A percentile compares a stretch with the other conserved stretches of the same genome.
Conservation (phyloP, 768 basidiomycete species). For the Podaxis carcinomalis region DNA sequence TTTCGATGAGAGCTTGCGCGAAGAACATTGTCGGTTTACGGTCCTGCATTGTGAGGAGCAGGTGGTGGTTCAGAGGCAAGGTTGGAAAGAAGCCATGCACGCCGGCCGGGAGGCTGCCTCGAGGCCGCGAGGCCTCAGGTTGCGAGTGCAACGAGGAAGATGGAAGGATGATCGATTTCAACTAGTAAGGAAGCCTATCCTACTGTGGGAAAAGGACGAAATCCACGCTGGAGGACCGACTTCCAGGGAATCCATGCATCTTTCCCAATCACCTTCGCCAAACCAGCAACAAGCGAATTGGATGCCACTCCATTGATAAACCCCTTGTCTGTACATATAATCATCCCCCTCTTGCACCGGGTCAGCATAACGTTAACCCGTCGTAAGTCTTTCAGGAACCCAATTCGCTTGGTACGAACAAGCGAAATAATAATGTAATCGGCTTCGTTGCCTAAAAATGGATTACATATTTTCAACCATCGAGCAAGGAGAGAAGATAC, state of each 20-base stretch:
- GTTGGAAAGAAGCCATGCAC: neutral
- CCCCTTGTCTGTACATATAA: slow-evolving; percentile 49
- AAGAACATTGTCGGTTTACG: neutral
- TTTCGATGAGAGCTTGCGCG: slow-evolving; percentile 2
- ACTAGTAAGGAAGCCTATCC: neutral
- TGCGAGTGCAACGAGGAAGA: neutral
- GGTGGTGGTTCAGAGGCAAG: slow-evolving; percentile 2
- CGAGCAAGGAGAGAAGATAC: neutral
- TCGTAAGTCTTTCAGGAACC: slow-evolving; percentile 55
- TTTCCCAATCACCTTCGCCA: slow-evolving; percentile 21
- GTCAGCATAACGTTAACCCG: slow-evolving; percentile 77
- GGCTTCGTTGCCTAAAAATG: slow-evolving; percentile 61
- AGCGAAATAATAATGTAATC: slow-evolving; percentile 28
- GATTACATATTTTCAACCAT: neutral
- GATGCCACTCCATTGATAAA: slow-evolving; percentile 42
- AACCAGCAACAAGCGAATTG: slow-evolving; percentile 27
- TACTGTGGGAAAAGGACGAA: slow-evolving; percentile 9
- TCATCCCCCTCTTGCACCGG: slow-evolving; percentile 65
- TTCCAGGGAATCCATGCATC: slow-evolving; percentile 16
- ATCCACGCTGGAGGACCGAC: slow-evolving; percentile 4
- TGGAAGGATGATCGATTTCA: neutral
- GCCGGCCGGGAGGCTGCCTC: neutral
- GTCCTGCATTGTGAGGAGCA: neutral
- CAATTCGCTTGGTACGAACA: slow-evolving; percentile 22
- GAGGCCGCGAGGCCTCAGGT: neutral